Percentiles rank a stretch among this genome's conserved stretches.
Evolutionary conservation across 345 rosid species (phyloP).

Genomic region (Camelina neglecta): DNA sequence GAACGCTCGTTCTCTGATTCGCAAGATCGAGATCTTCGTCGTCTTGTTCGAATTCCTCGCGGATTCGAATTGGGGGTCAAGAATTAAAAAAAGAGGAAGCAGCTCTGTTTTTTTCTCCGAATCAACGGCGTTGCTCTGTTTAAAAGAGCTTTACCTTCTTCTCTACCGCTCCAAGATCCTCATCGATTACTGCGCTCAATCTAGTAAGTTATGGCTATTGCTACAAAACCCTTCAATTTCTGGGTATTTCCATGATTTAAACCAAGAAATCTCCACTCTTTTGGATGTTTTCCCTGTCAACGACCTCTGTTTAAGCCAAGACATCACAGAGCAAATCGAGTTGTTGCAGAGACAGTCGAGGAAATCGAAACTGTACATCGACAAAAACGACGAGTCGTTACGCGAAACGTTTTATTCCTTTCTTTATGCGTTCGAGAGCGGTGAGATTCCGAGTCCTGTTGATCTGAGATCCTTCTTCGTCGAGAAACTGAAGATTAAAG

Average conservation of each 20-base stretch:
- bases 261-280: conserved; percentile 85
- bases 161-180: conserved; percentile 86
- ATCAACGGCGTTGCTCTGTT: conserved; percentile 61
- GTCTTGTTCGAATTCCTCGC: conserved; percentile 65
- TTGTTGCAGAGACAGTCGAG: conserved; percentile 68
- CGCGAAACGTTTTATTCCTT: conserved; percentile 59
- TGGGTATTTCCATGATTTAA: conserved; percentile 92
- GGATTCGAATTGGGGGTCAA: conserved; percentile 52
- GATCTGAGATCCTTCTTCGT: conserved; percentile 63
- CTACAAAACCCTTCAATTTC: conserved; percentile 81
- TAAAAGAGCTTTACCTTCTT: conserved; percentile 85
- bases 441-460: conserved; percentile 50
- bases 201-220: conserved; percentile 92
- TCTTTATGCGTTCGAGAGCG: conserved; percentile 72
- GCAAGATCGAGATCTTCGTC: conserved; percentile 70
- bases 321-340: conserved; percentile 81
- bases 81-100: not conserved
- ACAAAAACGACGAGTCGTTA: conserved; percentile 70
- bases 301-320: conserved; percentile 66
- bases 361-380: conserved; percentile 59
- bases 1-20: conserved; percentile 77
- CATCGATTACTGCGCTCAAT: conserved; percentile 75
- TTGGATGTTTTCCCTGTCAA: conserved; percentile 81
- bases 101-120: conserved; percentile 13
- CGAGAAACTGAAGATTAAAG: conserved; percentile 61